Evolutionary conservation across 202 grass and related monocot genomes (phyloP).

Genomic region (Panicum hallii): DNA sequence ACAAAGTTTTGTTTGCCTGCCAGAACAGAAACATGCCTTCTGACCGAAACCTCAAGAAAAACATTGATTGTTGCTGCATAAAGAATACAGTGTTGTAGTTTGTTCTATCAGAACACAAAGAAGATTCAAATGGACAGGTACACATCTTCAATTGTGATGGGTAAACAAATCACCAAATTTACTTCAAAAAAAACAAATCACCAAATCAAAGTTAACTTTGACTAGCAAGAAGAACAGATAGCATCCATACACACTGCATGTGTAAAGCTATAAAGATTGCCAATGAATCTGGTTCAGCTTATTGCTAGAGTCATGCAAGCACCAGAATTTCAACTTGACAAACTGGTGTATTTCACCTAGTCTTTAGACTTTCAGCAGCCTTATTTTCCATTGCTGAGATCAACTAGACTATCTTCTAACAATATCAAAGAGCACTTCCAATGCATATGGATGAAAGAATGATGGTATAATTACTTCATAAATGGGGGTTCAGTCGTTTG

Average conservation of each 20-base stretch:
- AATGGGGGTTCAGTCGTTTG: constrained; percentile 7
- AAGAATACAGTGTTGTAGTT: constrained; percentile 29
- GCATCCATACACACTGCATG: background rate
- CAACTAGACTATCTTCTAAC: constrained; percentile 38
- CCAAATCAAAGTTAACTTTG: background rate
- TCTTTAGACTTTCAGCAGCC: background rate
- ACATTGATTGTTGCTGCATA: background rate
- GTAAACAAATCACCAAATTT: background rate
- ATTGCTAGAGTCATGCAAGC: constrained; percentile 15
- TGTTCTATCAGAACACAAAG: background rate
- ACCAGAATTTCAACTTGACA: constrained; percentile 14
- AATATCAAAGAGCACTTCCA: constrained; percentile 17
- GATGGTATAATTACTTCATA: constrained; percentile 5
- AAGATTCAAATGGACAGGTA: background rate
- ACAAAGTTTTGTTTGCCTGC: background rate
- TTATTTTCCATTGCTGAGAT: background rate
- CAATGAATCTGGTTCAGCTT: background rate
- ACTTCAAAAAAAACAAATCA: too few relatives aligned
- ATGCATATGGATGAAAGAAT: constrained; percentile 7
- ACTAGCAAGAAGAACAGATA: constrained; percentile 24
- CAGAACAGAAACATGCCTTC: background rate
- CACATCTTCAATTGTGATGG: constrained; percentile 10
- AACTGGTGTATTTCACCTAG: background rate
- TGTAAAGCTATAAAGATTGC: background rate
- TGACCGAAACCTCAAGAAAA: constrained; percentile 26